These are phyloP conservation scores for Calvatia gigantea DNA, from an alignment of 768 basidiomycete genomes.

Conservation along the genomic window DNA sequence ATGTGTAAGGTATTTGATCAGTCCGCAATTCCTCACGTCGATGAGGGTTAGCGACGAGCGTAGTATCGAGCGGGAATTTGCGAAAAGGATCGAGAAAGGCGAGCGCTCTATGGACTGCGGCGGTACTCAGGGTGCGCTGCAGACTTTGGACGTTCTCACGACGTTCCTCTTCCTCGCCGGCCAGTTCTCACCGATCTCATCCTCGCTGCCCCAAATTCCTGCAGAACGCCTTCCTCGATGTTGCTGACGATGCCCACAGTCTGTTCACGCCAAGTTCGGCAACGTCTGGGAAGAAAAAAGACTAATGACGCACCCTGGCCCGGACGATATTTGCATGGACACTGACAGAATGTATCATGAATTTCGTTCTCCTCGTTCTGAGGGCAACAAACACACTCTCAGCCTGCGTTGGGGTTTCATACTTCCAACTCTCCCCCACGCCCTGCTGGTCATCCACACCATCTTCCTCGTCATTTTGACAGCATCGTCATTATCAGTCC, in stretches of 20 bases:
- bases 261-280: not conserved
- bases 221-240: not conserved
- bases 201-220: constrained; percentile 1
- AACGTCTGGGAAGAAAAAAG: not conserved
- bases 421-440: constrained; percentile 62
- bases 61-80: constrained; percentile 49
- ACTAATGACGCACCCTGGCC: constrained; percentile 13
- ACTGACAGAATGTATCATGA: constrained; percentile 70
- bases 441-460: constrained; percentile 60
- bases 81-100: constrained; percentile 37
- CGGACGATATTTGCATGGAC: constrained; percentile 57
- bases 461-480: constrained; percentile 52
- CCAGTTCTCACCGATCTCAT: not conserved
- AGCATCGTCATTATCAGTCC: constrained; percentile 17
- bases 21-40: constrained; percentile 44
- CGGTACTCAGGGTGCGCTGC: constrained; percentile 19
- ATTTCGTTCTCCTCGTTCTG: constrained; percentile 71
- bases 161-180: not conserved
- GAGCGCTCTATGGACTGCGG: constrained; percentile 43
- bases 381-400: constrained; percentile 59
- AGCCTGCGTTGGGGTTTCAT: constrained; percentile 54
- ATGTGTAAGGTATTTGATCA: too few relatives aligned
- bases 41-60: constrained; percentile 46
- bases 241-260: not conserved
- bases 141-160: not conserved